These are phyloP conservation scores for Scytalidium sp. DNA, from an alignment of 2,329 filamentous ascomycete genomes.

Conservation along the genomic window DNA sequence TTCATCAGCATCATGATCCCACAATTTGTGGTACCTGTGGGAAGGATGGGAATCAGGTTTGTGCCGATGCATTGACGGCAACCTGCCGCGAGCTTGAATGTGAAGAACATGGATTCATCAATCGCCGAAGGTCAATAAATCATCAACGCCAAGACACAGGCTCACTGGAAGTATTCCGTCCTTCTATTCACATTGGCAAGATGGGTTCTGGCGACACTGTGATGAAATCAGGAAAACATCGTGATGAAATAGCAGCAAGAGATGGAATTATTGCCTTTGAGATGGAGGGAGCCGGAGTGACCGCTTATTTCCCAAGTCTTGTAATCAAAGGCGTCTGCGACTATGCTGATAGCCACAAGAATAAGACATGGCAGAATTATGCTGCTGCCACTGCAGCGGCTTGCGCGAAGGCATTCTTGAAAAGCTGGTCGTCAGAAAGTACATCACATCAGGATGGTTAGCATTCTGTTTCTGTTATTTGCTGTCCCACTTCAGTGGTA, in stretches of 20 bases:
- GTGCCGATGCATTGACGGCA: neutral
- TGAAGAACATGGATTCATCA: too few relatives aligned
- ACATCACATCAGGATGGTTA: too few relatives aligned
- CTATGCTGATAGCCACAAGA: constrained; percentile 38
- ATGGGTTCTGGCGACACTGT: constrained; percentile 28
- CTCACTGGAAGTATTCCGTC: neutral
- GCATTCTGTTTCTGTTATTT: too few relatives aligned
- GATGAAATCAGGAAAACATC: constrained; percentile 8
- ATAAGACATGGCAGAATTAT: constrained; percentile 33
- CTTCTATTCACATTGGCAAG: constrained; percentile 27
- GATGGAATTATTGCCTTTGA: constrained; percentile 20
- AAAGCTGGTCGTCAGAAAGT: too few relatives aligned
- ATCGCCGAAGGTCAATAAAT: too few relatives aligned
- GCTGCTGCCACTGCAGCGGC: constrained; percentile 30
- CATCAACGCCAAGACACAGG: too few relatives aligned
- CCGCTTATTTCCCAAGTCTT: constrained; percentile 30
- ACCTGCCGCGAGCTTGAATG: neutral
- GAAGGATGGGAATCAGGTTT: neutral
- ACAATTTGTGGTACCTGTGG: neutral
- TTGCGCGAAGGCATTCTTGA: constrained; percentile 17
- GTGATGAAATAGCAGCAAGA: constrained; percentile 8
- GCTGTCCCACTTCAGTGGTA: too few relatives aligned
- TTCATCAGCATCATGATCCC: constrained; percentile 6
- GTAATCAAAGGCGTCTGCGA: constrained; percentile 39
- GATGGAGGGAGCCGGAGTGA: constrained; percentile 29